Evolutionary conservation across 305 asterid species (phyloP), one percentile per base, ranked within the genome.

Genomic region (Galium porrigens): DNA sequence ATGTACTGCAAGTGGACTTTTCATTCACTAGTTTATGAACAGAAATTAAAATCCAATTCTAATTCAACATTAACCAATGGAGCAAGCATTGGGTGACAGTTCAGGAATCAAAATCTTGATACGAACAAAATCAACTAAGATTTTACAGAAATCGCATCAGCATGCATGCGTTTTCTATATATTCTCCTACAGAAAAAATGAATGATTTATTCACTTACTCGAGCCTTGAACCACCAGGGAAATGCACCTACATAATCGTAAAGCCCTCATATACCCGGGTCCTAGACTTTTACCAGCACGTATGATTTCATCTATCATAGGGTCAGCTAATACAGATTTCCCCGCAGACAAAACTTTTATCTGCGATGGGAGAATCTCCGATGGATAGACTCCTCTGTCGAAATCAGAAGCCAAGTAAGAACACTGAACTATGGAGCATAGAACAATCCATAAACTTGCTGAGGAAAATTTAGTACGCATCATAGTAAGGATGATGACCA

Each of bases 341-440:
- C 30, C 37, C 57, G 70, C 72, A 69, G 58, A 78, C n/a, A 27
- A 46, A 27, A 77, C 66, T 63, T 77, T 65, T 48, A 78, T 58
- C 72, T 79, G 74, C 29, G 76, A 74, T 44, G 96, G 96, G 74
- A 89, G 64, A 70, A 79, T 67, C 62, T 87, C 94, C 7, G 84
- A 84, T 33, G 99, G 99, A 73, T 92, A 92, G 62, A 89, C 68
- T 29, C 96, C 99, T 8, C 99, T 92, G 80, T 75, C 17, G 58
- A 77, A 79, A 74, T 18, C 66, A 46, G 1, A 57, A 46, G 44
- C 9, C 10, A 57, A 57, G 59, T 63, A 30, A 70, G 32, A 5
- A 56, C 6, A 33, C 41, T 18, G 51, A 42, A 34, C 34, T 15
- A 15, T 42, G 22, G 18, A 14, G 1, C 18, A 5, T 0, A 18